These are phyloP conservation scores for Dendrobium nobile DNA, from an alignment of 106 monocot genomes.

Conservation along the genomic window DNA sequence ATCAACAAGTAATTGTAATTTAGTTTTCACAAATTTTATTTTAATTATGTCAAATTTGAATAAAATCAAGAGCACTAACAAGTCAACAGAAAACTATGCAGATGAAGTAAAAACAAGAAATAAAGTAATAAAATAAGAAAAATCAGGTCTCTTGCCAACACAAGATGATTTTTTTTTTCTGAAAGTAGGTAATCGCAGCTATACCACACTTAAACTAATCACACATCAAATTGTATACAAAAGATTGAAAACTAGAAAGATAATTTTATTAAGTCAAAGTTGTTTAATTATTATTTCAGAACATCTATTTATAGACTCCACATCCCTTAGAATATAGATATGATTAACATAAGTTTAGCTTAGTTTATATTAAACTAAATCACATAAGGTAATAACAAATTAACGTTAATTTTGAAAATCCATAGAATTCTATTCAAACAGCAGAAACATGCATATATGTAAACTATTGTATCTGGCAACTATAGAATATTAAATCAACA, in stretches of 20 bases:
- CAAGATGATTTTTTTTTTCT: not conserved
- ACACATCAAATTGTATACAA: not conserved
- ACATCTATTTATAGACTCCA: not conserved
- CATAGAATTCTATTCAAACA: too few species aligned
- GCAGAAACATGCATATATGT: too few species aligned
- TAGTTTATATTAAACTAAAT: too few species aligned
- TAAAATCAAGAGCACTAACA: too few species aligned
- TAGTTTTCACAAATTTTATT: not conserved
- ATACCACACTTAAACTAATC: not conserved
- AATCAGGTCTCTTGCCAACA: not conserved
- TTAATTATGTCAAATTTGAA: not conserved
- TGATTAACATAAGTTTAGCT: not conserved
- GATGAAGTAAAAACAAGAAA: not conserved
- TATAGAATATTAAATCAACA: too few species aligned
- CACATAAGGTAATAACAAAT: too few species aligned
- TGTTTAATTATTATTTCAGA: not conserved
- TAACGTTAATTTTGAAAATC: too few species aligned
- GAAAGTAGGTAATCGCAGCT: not conserved
- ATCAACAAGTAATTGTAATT: not conserved
- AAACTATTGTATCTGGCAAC: too few species aligned
- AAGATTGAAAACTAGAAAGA: not conserved
- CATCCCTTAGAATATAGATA: not conserved
- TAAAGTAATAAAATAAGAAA: not conserved
- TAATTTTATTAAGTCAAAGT: not conserved
- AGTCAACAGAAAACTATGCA: not conserved